Conservation (phyloP, 208 protist genomes). For the Entamoeba dispar region DNA sequence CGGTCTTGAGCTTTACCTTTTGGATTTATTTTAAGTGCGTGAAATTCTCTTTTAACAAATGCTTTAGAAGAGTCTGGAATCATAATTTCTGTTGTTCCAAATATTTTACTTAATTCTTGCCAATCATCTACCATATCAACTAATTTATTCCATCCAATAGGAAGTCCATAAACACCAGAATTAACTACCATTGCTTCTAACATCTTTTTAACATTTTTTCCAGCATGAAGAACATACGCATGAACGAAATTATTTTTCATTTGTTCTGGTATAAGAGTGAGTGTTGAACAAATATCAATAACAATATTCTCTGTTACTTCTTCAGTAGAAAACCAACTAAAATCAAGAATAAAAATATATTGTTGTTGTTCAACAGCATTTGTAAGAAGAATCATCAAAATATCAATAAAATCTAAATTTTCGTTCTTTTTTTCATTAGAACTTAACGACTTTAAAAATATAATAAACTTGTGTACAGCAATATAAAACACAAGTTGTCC, state of each 20-base stretch:
- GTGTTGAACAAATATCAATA: not conserved
- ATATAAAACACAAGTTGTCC: not conserved
- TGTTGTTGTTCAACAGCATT: not conserved
- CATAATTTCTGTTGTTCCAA: not conserved
- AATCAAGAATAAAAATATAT: not conserved
- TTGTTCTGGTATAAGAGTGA: not conserved
- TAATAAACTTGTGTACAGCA: not conserved
- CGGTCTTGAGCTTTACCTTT: not conserved
- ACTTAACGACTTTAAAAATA: not conserved
- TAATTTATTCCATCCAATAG: not conserved
- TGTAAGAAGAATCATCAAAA: not conserved
- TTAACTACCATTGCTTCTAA: not conserved
- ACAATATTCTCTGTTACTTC: not conserved
- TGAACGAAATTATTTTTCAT: not conserved
- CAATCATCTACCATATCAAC: not conserved
- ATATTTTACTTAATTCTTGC: not conserved
- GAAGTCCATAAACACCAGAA: not conserved
- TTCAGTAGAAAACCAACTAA: not conserved
- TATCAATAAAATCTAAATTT: not conserved
- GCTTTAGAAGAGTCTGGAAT: not conserved
- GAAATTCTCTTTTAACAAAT: not conserved
- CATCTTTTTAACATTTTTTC: not conserved
- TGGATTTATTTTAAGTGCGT: not conserved
- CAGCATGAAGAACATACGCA: not conserved
- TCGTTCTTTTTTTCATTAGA: not conserved